Evolutionary conservation across 1,139 yeast species (phyloP).

Genomic region (Diutina siamensis): DNA sequence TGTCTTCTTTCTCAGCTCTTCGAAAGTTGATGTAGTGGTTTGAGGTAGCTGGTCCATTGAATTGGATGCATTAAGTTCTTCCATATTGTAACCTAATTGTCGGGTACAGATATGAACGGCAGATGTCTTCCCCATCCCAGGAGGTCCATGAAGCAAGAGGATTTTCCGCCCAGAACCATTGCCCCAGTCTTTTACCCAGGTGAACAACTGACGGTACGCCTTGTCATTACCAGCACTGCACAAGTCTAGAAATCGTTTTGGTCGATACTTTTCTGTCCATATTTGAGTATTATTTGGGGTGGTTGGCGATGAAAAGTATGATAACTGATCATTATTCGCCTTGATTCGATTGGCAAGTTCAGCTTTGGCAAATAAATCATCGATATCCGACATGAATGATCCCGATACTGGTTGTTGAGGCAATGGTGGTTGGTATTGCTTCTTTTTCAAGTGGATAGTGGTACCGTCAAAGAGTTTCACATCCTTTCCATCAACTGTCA

Average conservation of each 20-base stretch:
- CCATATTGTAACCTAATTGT: conserved; percentile 69
- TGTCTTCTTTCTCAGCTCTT: conserved; percentile 21
- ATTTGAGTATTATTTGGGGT: conserved; percentile 13
- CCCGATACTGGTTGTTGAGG: neutral
- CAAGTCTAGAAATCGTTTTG: conserved; percentile 45
- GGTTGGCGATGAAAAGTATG: conserved; percentile 4
- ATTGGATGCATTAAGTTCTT: conserved; percentile 89
- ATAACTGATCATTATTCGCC: conserved; percentile 12
- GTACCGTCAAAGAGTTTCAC: neutral
- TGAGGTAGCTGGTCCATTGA: conserved; percentile 29
- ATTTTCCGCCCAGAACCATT: conserved; percentile 58
- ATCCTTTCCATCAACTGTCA: conserved; percentile 1
- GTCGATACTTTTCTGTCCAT: conserved; percentile 84
- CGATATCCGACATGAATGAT: conserved; percentile 19
- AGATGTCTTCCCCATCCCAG: conserved; percentile 93
- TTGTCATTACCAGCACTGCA: conserved; percentile 77
- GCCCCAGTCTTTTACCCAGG: conserved; percentile 82
- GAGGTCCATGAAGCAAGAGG: conserved; percentile 77
- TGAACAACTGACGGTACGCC: conserved; percentile 56
- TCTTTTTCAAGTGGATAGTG: neutral
- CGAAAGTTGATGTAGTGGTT: conserved; percentile 45
- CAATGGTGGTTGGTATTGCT: neutral
- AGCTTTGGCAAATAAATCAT: conserved; percentile 19
- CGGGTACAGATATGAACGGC: conserved; percentile 77
- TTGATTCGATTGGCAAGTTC: conserved; percentile 16